These are phyloP conservation scores for Blastomyces percursus DNA, from an alignment of 2,329 filamentous ascomycete genomes.

Conservation along the genomic window DNA sequence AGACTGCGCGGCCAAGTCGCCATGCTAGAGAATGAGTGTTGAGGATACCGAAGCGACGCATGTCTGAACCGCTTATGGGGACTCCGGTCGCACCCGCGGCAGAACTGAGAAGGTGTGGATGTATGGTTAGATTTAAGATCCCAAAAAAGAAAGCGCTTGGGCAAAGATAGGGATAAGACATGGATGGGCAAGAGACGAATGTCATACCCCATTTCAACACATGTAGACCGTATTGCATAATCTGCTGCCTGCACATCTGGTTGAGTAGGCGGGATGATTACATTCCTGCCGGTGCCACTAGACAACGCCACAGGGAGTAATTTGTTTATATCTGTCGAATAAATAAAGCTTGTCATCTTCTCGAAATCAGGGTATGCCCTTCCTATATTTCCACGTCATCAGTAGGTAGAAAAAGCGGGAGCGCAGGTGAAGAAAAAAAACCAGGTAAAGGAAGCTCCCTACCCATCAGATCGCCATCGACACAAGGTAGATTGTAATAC, in stretches of 20 bases:
- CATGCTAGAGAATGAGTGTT: constrained; percentile 36
- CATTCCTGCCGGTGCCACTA: constrained; percentile 10
- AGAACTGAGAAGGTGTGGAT: constrained; percentile 26
- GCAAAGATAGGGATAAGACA: background rate
- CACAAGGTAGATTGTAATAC: constrained; percentile 26
- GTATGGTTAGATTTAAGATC: constrained; percentile 9
- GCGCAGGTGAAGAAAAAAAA: constrained; percentile 20
- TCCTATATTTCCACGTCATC: constrained; percentile 17
- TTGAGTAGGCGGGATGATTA: constrained; percentile 9
- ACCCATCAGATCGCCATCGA: constrained; percentile 43
- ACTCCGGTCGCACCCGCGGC: constrained; percentile 31
- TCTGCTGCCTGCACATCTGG: constrained; percentile 20
- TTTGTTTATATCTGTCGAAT: constrained; percentile 28
- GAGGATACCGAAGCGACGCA: constrained; percentile 26
- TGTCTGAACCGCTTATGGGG: constrained; percentile 28
- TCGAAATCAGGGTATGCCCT: constrained; percentile 14
- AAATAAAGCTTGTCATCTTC: constrained; percentile 36
- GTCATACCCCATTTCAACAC: constrained; percentile 33
- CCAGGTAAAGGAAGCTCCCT: constrained; percentile 22
- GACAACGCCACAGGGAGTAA: constrained; percentile 5
- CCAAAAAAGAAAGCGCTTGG: too few relatives aligned
- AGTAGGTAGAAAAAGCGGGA: background rate
- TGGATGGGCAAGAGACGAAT: background rate
- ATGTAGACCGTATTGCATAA: constrained; percentile 30
- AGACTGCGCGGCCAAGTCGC: constrained; percentile 50